Percentiles rank a stretch among this genome's conserved stretches.
phyloP scores from a whole-genome alignment of 108 stramenopile genomes.

The Cyclotella cryptica region DNA sequence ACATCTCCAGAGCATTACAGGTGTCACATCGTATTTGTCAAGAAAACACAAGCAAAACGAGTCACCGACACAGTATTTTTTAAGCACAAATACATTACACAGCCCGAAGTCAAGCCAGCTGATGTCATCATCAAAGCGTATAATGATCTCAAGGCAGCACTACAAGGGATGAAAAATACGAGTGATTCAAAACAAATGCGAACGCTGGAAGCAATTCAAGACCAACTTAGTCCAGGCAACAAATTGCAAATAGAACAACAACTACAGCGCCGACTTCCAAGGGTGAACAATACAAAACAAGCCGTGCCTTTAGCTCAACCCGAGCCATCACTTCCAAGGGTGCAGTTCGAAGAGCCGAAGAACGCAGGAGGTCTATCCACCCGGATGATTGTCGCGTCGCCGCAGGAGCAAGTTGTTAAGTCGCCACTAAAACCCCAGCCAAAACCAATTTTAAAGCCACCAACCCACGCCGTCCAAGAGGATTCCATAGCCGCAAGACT shows the following conservation, averaged over 20 bases:
- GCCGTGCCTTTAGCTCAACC: background rate
- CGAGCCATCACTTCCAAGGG: background rate
- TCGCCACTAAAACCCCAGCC: constrained; percentile 2
- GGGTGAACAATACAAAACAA: background rate
- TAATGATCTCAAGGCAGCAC: background rate
- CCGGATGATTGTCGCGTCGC: constrained; percentile 22
- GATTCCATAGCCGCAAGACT: constrained; percentile 4
- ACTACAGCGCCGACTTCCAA: constrained; percentile 11
- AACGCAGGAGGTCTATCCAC: background rate
- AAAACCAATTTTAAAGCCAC: constrained; percentile 7
- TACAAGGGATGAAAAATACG: background rate
- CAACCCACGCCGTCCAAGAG: background rate
- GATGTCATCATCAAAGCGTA: constrained; percentile 17
- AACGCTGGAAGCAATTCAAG: background rate
- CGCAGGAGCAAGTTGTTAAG: constrained; percentile 1
- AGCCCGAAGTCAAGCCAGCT: constrained; percentile 11
- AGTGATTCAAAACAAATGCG: background rate
- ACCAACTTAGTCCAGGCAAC: constrained; percentile 10
- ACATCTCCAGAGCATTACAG: constrained; percentile 33
- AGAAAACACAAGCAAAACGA: constrained; percentile 19
- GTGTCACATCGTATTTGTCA: constrained; percentile 12
- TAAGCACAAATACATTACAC: constrained; percentile 19
- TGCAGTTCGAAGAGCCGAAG: constrained; percentile 2
- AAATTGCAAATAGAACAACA: constrained; percentile 1
- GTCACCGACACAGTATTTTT: constrained; percentile 35